Evolutionary conservation across 768 basidiomycete genomes (phyloP).

Genomic region (Termitomyces eurrhizus): DNA sequence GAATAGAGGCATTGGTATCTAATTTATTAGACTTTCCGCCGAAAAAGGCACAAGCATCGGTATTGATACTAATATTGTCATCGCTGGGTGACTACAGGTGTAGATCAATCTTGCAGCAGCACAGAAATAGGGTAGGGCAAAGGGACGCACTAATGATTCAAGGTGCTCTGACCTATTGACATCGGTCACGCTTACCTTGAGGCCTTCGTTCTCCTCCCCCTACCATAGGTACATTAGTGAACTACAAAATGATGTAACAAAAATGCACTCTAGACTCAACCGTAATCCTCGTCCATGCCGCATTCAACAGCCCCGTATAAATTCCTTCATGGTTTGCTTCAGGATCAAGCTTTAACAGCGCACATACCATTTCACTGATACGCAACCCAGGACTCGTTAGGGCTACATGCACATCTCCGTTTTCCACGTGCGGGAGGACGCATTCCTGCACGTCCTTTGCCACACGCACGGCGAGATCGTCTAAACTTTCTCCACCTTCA

Average conservation of each 20-base stretch:
- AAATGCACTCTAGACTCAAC: conserved; percentile 40
- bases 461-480: conserved; percentile 58
- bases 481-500: conserved; percentile 62
- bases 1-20: not conserved
- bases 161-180: conserved; percentile 35
- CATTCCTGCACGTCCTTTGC: conserved; percentile 46
- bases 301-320: conserved; percentile 56
- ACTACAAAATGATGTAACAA: not conserved
- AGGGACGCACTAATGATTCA: conserved; percentile 18
- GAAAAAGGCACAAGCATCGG: conserved; percentile 11
- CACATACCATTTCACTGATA: conserved; percentile 57
- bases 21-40: conserved; percentile 3
- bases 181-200: conserved; percentile 32
- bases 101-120: not conserved
- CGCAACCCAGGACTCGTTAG: conserved; percentile 74
- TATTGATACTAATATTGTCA: not conserved
- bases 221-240: conserved; percentile 2
- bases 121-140: too few species aligned
- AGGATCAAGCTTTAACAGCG: conserved; percentile 48
- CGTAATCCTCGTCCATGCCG: conserved; percentile 67
- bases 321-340: conserved; percentile 33
- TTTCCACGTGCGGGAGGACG: conserved; percentile 54
- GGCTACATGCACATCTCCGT: conserved; percentile 51
- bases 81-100: not conserved
- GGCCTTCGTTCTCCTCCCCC: conserved; percentile 25